These are phyloP conservation scores for Calonectria pseudoturangicola DNA, from an alignment of 2,329 filamentous ascomycete genomes.

Conservation along the genomic window DNA sequence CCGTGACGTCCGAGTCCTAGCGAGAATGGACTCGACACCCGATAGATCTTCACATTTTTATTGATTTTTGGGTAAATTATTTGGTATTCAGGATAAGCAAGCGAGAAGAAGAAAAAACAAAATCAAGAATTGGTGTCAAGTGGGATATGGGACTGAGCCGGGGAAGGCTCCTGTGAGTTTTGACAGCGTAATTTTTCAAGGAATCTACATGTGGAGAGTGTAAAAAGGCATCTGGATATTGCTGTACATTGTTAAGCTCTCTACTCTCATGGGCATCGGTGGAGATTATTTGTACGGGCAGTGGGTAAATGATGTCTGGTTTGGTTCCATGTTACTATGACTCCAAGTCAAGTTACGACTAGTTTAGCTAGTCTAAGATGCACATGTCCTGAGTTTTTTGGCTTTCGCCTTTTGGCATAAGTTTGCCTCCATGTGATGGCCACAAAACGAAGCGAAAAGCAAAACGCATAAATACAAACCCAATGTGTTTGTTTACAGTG, in stretches of 20 bases:
- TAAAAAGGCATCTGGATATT: slow-evolving; percentile 26
- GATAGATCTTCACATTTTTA: slow-evolving; percentile 30
- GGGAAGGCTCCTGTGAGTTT: slow-evolving; percentile 26
- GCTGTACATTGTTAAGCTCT: slow-evolving; percentile 18
- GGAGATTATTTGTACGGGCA: slow-evolving; percentile 19
- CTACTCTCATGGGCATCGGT: slow-evolving; percentile 20
- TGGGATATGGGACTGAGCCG: slow-evolving; percentile 18
- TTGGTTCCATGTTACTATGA: neutral
- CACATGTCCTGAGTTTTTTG: neutral
- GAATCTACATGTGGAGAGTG: slow-evolving; percentile 4
- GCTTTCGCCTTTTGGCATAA: no score
- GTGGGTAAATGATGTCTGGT: neutral
- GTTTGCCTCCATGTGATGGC: neutral
- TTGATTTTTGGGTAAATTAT: slow-evolving; percentile 32
- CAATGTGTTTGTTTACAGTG: slow-evolving; percentile 8
- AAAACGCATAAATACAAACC: neutral
- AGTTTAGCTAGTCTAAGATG: neutral
- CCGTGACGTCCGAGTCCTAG: slow-evolving; percentile 51
- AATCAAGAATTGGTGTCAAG: slow-evolving; percentile 18
- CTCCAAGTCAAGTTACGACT: neutral
- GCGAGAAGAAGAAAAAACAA: slow-evolving; percentile 2
- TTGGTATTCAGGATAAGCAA: slow-evolving; percentile 16
- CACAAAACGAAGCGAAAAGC: neutral
- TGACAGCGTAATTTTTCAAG: slow-evolving; percentile 17
- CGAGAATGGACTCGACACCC: slow-evolving; percentile 39